Percentiles rank a stretch among this genome's conserved stretches.
Conservation (phyloP, 169 alveolate genomes). For the Plasmodium gaboni region DNA sequence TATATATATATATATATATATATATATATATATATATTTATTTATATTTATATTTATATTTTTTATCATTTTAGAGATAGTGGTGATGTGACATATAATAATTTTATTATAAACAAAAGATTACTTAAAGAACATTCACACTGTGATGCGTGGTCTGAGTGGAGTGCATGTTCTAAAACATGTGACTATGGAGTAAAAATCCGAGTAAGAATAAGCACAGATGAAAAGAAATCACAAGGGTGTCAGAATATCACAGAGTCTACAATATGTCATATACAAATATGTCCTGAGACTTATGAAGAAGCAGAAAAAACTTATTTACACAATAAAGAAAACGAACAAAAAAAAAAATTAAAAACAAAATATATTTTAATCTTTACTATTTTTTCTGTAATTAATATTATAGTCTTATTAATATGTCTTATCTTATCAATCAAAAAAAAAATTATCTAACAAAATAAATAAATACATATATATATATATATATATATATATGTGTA, state of each 20-base stretch:
- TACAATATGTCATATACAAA: conserved; percentile 9
- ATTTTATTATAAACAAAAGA: conserved; percentile 7
- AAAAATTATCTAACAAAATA: conserved; percentile 35
- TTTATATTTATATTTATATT: neutral
- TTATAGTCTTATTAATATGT: conserved; percentile 25
- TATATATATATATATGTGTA: neutral
- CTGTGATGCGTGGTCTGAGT: conserved; percentile 56
- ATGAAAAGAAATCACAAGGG: neutral
- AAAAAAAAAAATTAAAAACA: neutral
- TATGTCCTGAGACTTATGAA: conserved; percentile 2
- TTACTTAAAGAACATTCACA: conserved; percentile 17
- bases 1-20: neutral
- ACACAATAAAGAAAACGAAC: conserved; percentile 7
- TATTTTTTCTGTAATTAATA: conserved; percentile 26
- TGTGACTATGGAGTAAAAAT: conserved; percentile 58
- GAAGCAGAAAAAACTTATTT: conserved; percentile 12
- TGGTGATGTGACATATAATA: neutral
- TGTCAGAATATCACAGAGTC: conserved; percentile 57
- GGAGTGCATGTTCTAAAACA: conserved; percentile 56
- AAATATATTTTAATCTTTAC: conserved; percentile 44
- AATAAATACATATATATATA: neutral
- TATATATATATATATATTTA: neutral
- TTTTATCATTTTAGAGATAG: neutral
- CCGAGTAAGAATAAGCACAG: conserved; percentile 3
- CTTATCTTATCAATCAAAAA: conserved; percentile 32